Base-by-base conservation (phyloP, 2,329 filamentous ascomycete genomes). In the Reticulascus tulasneorum region DNA sequence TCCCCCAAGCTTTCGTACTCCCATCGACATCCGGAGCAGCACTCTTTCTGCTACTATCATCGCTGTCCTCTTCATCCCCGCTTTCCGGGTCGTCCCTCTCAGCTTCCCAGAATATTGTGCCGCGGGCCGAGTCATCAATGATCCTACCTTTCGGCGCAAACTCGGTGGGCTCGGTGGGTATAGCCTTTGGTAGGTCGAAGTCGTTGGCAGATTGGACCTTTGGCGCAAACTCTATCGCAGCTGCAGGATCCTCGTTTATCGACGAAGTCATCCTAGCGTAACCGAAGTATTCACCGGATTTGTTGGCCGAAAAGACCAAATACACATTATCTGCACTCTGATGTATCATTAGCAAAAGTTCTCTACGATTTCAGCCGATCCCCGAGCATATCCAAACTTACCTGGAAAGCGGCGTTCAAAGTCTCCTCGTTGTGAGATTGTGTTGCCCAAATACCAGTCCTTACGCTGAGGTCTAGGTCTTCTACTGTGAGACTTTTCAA, bases 31-130 rank as follows among this genome's bases (percentile, higher is more conserved):
- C 51, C 20, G 62, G 58, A 7, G 60, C 58, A 7, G 51, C 54
- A 51, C 64, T 66, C 45, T 54, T 61, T 13, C 37, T 31, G 21
- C 40, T 42, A 33, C 37, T 42, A 17, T 16, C 40, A 12, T 42
- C 40, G 33, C 54, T 53, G 5, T 69, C 69, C n/a, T 73, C 73
- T 15, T 64, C 64, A 8, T 63, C 69, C 28, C 66, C 66, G 15
- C 46, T 49, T 11, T 60, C 59, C 2, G 56, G 52, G 2, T 80
- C 79, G 1, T 77, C 76, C 21, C 70, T 61, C 32, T 91, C 83
- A 7, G 83, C 82, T 58, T 97, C 91, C 91, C 91, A 97, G 53
- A 97, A 97, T 25, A 96, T 95, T 0, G 90, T 96, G 0, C 91
- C 91, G n/a, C 91, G 77, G 1, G 87, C 84, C 5, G 86, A 90